Base-by-base conservation (phyloP, 352 stramenopile genomes). In the Phytophthora chlamydospora region DNA sequence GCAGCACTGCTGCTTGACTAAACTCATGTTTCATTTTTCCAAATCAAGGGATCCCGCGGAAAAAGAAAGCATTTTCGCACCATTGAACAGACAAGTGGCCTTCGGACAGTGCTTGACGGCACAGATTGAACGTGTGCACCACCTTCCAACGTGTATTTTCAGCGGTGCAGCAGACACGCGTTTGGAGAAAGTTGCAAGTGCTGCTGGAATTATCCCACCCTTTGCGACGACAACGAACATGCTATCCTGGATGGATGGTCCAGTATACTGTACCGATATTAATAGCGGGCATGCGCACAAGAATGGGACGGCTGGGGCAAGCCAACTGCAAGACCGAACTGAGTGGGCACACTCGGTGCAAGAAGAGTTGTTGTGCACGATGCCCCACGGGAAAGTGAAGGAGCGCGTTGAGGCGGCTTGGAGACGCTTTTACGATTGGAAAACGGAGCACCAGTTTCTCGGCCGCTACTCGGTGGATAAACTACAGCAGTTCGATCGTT, bases 401-500 rank as follows among this genome's bases (percentile, higher is more conserved):
- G 36, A 62, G 39, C 27, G 29, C 6, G 21, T 56, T 2, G 29
- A 32, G 3, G 39, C 32, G 4, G 38, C 41, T 29, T 66, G 62
- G 55, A 50, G 29, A 27, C 40, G 36, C 9, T 62, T 71, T 17
- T 71, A 78, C 43, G 55, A 76, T n/a, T 66, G 58, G 41, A 66
- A 69, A 49, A 75, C 61, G 7, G 67, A 62, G 24, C 61, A 72
- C 16, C 67, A 71, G n/a, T 68, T 69, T 39, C 57, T 75, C 4
- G 67, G 67, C 16, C 67, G 67, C 8, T 78, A 70, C 44, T 78
- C 70, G 3, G 63, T 78, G 27, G 57, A 75, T 36, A 73, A 78
- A 59, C 51, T 80, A 3, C 55, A 73, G 19, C 62, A 66, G 8
- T 77, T 76, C 40, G 39, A 70, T 32, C 39, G 56, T 33, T 80